Conservation (phyloP, 2,329 filamentous ascomycete genomes). For the Fusarium hainanense region DNA sequence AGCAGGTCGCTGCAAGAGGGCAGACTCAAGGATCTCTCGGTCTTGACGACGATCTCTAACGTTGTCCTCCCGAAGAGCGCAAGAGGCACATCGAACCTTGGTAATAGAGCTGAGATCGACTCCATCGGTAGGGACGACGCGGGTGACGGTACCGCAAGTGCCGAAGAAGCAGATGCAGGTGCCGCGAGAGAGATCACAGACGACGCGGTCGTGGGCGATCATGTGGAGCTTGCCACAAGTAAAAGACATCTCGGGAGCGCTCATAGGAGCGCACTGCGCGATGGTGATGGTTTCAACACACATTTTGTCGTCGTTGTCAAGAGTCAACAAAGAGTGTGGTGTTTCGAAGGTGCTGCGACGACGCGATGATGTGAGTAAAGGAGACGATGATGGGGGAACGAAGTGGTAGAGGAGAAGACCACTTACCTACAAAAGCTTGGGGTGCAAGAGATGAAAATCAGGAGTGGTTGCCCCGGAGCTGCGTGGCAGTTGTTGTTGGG, state of each 20-base stretch:
- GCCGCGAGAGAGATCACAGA: slow-evolving; percentile 30
- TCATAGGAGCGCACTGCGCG: slow-evolving; percentile 38
- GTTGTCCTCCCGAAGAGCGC: slow-evolving; percentile 32
- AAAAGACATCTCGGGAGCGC: neutral
- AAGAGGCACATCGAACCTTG: slow-evolving; percentile 30
- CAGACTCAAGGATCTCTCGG: slow-evolving; percentile 29
- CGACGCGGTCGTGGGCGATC: slow-evolving; percentile 17
- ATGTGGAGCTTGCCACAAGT: slow-evolving; percentile 44
- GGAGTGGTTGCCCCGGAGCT: neutral
- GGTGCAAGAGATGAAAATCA: neutral
- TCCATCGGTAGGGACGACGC: neutral
- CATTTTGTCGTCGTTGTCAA: slow-evolving; percentile 20
- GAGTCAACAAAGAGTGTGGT: neutral
- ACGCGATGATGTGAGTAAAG: neutral
- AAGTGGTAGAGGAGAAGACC: neutral
- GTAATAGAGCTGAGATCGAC: slow-evolving; percentile 16
- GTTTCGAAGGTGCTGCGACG: neutral
- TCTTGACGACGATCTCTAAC: slow-evolving; percentile 17
- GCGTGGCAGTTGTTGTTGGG: neutral
- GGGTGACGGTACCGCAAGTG: slow-evolving; percentile 35
- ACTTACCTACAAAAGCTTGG: neutral
- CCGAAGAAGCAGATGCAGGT: slow-evolving; percentile 42
- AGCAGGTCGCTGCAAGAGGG: slow-evolving; percentile 15
- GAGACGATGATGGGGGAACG: neutral
- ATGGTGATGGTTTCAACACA: slow-evolving; percentile 39